Evolutionary conservation across 208 protist species (phyloP).

Genomic region (Acanthamoeba comandoni): DNA sequence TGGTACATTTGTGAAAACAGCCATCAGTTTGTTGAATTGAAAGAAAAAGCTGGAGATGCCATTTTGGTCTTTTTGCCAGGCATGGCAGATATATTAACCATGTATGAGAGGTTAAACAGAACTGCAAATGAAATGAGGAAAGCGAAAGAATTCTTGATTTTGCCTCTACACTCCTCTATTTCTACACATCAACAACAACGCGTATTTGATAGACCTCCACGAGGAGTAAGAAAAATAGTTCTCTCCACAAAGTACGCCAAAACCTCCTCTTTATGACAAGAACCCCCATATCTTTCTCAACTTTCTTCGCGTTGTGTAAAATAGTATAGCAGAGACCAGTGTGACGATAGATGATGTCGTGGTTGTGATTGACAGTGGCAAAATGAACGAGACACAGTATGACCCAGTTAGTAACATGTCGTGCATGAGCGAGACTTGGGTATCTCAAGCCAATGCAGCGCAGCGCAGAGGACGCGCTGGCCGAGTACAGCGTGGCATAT

Average conservation of each 20-base stretch:
- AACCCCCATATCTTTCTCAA: neutral
- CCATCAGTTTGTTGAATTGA: neutral
- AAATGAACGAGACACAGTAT: slow-evolving; percentile 93
- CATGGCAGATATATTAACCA: slow-evolving; percentile 93
- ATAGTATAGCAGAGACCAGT: slow-evolving; percentile 96
- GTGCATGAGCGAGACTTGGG: slow-evolving; percentile 88
- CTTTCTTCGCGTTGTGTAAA: neutral
- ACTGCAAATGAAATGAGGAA: slow-evolving; percentile 1
- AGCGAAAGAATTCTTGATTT: slow-evolving; percentile 79
- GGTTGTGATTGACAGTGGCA: slow-evolving; percentile 96
- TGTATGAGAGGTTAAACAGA: slow-evolving; percentile 89
- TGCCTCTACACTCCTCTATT: slow-evolving; percentile 94
- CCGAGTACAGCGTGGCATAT: slow-evolving; percentile 94
- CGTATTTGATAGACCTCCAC: slow-evolving; percentile 93
- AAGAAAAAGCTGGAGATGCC: slow-evolving; percentile 75
- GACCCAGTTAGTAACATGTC: slow-evolving; percentile 77
- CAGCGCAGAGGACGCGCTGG: slow-evolving; percentile 96
- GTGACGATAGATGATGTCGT: slow-evolving; percentile 97
- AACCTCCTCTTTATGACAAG: neutral
- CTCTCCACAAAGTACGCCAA: slow-evolving; percentile 92
- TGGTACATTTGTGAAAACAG: slow-evolving; percentile 53
- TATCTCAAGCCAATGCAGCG: slow-evolving; percentile 93
- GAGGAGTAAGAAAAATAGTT: slow-evolving; percentile 94
- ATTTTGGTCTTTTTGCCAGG: slow-evolving; percentile 97
- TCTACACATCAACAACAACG: slow-evolving; percentile 92